Evolutionary conservation across 305 asterid species (phyloP).

Genomic region (Fraxinus platypoda): DNA sequence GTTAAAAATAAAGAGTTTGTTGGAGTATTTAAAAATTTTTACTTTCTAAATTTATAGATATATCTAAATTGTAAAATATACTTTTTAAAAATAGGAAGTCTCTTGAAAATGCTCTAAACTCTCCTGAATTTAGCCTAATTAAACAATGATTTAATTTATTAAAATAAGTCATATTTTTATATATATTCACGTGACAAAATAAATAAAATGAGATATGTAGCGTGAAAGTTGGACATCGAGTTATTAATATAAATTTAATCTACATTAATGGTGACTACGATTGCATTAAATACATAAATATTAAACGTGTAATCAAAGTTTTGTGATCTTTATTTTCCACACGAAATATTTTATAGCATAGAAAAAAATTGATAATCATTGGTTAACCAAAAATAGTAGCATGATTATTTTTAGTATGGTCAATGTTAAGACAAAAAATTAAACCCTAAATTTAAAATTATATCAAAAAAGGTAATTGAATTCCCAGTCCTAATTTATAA

Average conservation of each 20-base stretch:
- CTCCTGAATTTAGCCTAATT: background rate
- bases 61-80: no score
- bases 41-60: no score
- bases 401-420: background rate
- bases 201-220: background rate
- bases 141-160: background rate
- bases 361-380: background rate
- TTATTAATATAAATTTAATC: no score
- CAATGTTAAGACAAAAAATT: background rate
- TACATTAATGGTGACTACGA: background rate
- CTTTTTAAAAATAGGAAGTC: no score
- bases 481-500: background rate
- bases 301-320: background rate
- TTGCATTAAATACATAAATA: background rate
- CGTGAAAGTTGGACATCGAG: background rate
- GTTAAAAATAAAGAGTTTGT: no score
- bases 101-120: no score
- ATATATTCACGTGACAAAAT: no score
- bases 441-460: background rate
- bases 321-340: background rate
- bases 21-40: no score
- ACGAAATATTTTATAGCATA: background rate
- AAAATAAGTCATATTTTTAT: background rate
- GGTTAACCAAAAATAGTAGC: background rate
- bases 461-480: background rate